Conservation (phyloP, 139 green algal genomes). For the Marvania coccoides region DNA sequence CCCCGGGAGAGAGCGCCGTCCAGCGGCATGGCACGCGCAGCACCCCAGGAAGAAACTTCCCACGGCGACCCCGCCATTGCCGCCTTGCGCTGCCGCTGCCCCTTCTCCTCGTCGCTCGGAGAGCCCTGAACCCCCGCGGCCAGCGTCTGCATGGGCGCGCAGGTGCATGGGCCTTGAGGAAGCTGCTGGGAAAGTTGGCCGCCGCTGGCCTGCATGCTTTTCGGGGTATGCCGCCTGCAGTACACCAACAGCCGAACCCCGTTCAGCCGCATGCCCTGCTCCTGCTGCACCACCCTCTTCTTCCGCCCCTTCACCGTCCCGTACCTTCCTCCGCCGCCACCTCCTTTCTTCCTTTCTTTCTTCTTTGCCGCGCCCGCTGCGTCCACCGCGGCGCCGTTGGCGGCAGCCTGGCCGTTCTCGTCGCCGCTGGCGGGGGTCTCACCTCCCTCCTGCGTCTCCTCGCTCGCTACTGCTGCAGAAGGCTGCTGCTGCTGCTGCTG, state of each 20-base stretch:
- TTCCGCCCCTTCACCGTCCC: not conserved
- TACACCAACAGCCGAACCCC: constrained; percentile 41
- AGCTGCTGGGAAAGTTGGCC: too few species aligned
- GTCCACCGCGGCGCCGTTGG: constrained; percentile 5
- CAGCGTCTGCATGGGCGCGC: too few species aligned
- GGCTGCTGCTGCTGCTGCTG: not conserved
- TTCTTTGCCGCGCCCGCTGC: not conserved
- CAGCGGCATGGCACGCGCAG: constrained; percentile 16
- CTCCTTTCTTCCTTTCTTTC: not conserved
- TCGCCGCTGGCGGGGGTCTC: not conserved
- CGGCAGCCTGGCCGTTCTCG: constrained; percentile 9
- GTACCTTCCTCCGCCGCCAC: not conserved
- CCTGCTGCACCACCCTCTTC: not conserved
- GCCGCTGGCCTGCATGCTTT: too few species aligned
- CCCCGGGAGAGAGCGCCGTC: constrained; percentile 33
- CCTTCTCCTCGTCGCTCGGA: too few species aligned
- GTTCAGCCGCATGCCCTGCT: constrained; percentile 6
- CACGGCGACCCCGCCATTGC: not conserved
- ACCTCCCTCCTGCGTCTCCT: not conserved
- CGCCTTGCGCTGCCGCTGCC: not conserved
- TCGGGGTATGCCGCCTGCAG: constrained; percentile 41
- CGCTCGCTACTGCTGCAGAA: not conserved
- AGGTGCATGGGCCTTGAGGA: too few species aligned
- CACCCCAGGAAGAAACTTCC: constrained; percentile 1
- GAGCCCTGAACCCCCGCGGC: too few species aligned